Conservation (phyloP, 768 basidiomycete species). For the Hydnomerulius pinastri region DNA sequence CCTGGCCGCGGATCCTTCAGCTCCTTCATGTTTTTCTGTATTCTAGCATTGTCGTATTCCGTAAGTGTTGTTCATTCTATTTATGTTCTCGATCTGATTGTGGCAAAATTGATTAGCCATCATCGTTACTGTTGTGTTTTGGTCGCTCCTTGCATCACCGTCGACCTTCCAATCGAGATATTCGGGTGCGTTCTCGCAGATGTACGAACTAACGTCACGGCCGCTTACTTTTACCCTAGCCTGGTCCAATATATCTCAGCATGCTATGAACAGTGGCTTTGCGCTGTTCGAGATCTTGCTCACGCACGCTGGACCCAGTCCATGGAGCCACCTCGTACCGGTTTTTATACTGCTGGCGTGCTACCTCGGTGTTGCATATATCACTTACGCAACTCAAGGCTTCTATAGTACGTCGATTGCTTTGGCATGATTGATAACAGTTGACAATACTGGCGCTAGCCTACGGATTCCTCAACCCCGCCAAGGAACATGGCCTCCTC, state of each 20-base stretch:
- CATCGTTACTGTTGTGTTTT: constrained; percentile 64
- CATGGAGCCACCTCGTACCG: constrained; percentile 52
- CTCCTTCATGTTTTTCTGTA: constrained; percentile 56
- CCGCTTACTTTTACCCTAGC: constrained; percentile 33
- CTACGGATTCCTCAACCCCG: constrained; percentile 66
- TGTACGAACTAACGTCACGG: not conserved
- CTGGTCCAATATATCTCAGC: constrained; percentile 61
- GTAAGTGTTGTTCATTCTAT: constrained; percentile 40
- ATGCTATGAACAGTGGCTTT: constrained; percentile 59
- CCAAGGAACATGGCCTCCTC: constrained; percentile 40
- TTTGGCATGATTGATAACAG: too few relatives aligned
- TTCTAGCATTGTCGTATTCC: constrained; percentile 53
- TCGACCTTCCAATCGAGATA: constrained; percentile 42
- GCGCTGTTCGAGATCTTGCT: constrained; percentile 58
- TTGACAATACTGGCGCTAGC: constrained; percentile 39
- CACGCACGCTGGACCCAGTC: constrained; percentile 52
- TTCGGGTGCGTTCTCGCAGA: constrained; percentile 35
- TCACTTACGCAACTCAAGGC: constrained; percentile 59
- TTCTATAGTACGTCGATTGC: constrained; percentile 57
- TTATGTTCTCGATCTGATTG: not conserved
- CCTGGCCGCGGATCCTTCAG: constrained; percentile 58
- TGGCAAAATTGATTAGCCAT: constrained; percentile 44
- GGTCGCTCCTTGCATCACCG: constrained; percentile 52
- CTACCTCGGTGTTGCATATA: constrained; percentile 71
- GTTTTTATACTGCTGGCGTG: constrained; percentile 49